A percentile compares a stretch with the other conserved stretches of the same genome.
Conservation (phyloP, 1,139 yeast species). For the Diutina rugosa region DNA sequence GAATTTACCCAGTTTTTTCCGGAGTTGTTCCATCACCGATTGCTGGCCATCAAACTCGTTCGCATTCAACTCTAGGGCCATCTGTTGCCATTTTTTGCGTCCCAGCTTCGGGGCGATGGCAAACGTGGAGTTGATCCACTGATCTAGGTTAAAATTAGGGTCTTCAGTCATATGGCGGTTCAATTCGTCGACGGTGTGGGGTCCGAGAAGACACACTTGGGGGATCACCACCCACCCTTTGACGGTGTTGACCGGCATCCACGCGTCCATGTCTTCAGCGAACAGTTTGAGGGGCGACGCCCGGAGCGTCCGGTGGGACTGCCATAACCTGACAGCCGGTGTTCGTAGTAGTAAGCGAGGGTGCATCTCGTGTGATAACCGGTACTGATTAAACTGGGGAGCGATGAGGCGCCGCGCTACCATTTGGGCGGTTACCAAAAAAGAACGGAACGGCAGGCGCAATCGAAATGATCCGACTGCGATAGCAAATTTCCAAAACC, state of each 20-base stretch:
- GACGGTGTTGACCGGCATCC: neutral
- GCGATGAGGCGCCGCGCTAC: neutral
- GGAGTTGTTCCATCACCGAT: neutral
- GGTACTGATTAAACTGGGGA: neutral
- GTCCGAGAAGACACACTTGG: neutral
- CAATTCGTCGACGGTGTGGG: neutral
- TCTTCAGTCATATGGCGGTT: neutral
- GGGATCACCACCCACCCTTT: neutral
- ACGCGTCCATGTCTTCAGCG: neutral
- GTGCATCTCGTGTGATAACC: neutral
- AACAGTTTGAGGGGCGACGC: neutral
- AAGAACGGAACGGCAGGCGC: too few species aligned
- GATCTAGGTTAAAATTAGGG: neutral
- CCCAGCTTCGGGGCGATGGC: constrained; percentile 1
- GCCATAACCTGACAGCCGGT: neutral
- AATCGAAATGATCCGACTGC: too few species aligned
- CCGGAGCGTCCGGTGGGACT: neutral
- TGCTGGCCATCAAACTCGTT: neutral
- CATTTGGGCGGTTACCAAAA: neutral
- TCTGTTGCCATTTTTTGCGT: neutral
- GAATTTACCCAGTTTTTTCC: neutral
- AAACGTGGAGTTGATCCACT: neutral
- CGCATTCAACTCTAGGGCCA: neutral
- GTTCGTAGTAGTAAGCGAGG: neutral
- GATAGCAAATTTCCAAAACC: too few species aligned